Conservation (phyloP, 2,329 filamentous ascomycete genomes). For the Chrysoporthe deuterocubensis region DNA sequence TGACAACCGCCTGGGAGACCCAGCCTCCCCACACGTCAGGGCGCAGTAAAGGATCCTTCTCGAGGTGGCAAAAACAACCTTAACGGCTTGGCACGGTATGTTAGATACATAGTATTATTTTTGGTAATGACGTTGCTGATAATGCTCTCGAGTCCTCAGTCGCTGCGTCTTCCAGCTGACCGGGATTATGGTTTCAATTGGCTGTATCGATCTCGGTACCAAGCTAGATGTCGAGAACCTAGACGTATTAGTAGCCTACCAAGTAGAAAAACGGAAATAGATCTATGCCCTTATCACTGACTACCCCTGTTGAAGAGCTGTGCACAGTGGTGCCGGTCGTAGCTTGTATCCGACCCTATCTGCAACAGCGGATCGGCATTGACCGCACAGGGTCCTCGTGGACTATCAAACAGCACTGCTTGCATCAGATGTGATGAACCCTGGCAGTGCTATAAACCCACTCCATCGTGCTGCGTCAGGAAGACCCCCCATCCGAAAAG, state of each 20-base stretch:
- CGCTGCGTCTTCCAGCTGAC: background rate
- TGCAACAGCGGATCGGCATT: slow-evolving; percentile 12
- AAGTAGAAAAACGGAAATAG: background rate
- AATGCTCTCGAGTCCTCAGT: background rate
- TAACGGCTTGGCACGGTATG: slow-evolving; percentile 11
- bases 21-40: slow-evolving; percentile 15
- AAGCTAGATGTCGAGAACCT: background rate
- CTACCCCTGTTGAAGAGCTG: background rate
- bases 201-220: slow-evolving; percentile 11
- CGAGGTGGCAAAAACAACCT: slow-evolving; percentile 20
- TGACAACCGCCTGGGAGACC: background rate
- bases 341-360: background rate
- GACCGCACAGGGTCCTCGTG: background rate
- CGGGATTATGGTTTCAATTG: background rate
- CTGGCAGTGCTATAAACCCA: slow-evolving; percentile 8
- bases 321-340: background rate
- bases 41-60: background rate
- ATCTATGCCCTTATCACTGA: background rate
- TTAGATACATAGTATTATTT: background rate
- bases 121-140: background rate
- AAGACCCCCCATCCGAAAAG: slow-evolving; percentile 6
- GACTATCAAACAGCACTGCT: slow-evolving; percentile 15
- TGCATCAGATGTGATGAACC: slow-evolving; percentile 5
- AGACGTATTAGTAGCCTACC: background rate
- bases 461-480: background rate